phyloP scores from a whole-genome alignment of 164 flowering plant species.

The Amborella trichopoda region DNA sequence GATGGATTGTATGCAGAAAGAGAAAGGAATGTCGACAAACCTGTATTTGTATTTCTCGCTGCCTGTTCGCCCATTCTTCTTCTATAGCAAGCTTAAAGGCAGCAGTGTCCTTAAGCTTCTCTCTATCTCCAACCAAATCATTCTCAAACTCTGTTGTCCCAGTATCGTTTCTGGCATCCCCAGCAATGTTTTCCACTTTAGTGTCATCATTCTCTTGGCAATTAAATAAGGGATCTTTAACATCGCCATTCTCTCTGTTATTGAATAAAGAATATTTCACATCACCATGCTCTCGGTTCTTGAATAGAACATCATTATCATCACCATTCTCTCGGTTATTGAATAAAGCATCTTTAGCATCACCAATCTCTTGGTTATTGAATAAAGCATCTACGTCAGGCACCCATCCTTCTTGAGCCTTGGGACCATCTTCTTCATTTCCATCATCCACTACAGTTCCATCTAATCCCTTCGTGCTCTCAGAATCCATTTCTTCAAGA shows the following conservation, averaged over 20 bases:
- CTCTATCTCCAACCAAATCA: conserved; percentile 38
- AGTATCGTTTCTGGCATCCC: not conserved
- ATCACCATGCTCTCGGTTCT: not conserved
- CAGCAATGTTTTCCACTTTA: not conserved
- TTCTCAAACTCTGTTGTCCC: conserved; percentile 4
- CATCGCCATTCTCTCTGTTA: no score
- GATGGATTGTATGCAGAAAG: not conserved
- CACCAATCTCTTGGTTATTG: no score
- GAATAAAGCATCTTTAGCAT: no score
- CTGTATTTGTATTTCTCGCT: conserved; percentile 56
- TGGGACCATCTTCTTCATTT: no score
- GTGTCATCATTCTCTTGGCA: not conserved
- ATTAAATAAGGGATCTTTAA: not conserved
- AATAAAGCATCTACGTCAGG: no score
- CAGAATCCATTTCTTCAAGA: not conserved
- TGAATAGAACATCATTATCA: no score
- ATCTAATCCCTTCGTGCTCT: not conserved
- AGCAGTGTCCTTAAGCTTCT: conserved; percentile 74
- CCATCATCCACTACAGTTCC: not conserved
- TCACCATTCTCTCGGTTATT: no score
- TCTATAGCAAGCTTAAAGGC: conserved; percentile 62
- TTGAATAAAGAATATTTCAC: not conserved
- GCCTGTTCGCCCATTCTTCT: conserved; percentile 80
- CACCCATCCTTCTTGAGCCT: no score
- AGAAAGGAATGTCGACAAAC: conserved; percentile 15